A percentile compares a stretch with the other conserved stretches of the same genome.
phyloP scores from a whole-genome alignment of 441 rosid species.

The Bruguiera hainesii region DNA sequence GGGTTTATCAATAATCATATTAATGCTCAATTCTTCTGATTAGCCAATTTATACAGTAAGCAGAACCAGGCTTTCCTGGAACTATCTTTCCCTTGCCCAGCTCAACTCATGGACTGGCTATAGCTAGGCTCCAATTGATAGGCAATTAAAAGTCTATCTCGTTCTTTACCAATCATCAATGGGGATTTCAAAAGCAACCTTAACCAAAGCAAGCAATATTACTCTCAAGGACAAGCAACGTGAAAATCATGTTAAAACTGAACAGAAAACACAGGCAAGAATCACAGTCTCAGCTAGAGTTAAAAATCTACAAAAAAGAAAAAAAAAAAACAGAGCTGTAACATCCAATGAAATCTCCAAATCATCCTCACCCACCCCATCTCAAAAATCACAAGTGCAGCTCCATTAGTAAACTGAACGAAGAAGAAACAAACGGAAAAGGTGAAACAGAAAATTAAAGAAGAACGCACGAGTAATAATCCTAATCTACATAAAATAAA shows the following conservation, averaged over 20 bases:
- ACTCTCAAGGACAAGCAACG: too few species aligned
- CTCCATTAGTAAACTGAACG: conserved; percentile 24
- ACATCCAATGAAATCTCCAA: neutral
- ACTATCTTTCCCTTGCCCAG: too few species aligned
- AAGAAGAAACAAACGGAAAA: too few species aligned
- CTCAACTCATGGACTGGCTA: too few species aligned
- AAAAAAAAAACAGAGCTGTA: conserved; percentile 11
- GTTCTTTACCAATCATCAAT: neutral
- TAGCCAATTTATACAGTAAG: too few species aligned
- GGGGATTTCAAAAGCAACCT: neutral
- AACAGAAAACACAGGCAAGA: conserved; percentile 15
- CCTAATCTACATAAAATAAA: conserved; percentile 18
- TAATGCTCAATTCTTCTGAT: too few species aligned
- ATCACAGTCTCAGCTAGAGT: conserved; percentile 18
- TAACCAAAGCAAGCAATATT: too few species aligned
- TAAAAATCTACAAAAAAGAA: too few species aligned
- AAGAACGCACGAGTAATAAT: conserved; percentile 32
- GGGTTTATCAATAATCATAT: too few species aligned
- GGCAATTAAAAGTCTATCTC: too few species aligned
- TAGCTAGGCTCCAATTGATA: too few species aligned
- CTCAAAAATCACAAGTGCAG: conserved; percentile 26
- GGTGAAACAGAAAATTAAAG: conserved; percentile 2
- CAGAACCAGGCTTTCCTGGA: too few species aligned
- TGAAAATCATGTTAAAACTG: neutral
- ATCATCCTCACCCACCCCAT: conserved; percentile 10